Evolutionary conservation across 805 yeast species (phyloP), one percentile per base, ranked within the genome.

Genomic region (Candida sakaeoensis): DNA sequence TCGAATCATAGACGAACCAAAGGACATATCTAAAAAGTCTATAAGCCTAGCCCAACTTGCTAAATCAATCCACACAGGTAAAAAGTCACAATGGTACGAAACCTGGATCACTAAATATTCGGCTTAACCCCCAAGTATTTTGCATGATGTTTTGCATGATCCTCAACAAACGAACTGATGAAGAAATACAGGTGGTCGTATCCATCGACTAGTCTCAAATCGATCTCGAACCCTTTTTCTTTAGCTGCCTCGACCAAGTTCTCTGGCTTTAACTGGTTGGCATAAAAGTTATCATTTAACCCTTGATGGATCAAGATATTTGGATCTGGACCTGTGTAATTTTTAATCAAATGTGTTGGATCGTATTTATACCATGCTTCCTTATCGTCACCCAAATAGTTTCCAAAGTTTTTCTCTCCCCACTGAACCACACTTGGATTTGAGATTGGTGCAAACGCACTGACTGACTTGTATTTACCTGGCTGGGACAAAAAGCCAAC

Each of bases 121-220:
- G 41, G 41, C 4, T 21, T 32, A 19, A 32, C 36, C 41, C 73
- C 72, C 46, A 78, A 64, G 43, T 77, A 71, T 59, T 83, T 81
- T 8, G 95, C 95, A 54, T 93, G 97, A 60, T 82, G 91, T 44
- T 75, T 78, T 26, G 95, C 86, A 60, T 93, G 98, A 25, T 80
- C 85, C 41, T 76, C 82, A 9, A 83, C 83, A 61, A 89, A 90
- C 0, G 86, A 63, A 38, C 90, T 74, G 41, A 91, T 74, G 59
- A 89, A 91, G 62, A 76, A 93, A 68, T 90, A 91, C 36, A 90
- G 82, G 58, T 91, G 99, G 55, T 93, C 97, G 55, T 80, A 91
- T 3, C 90, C 96, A 1, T 85, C 89, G 14, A 77, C 95, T 25
- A 78, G 52, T 21, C 77, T 65, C 36, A 85, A 60, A 22, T 75